Percentiles rank a stretch among this genome's conserved stretches.
These are phyloP conservation scores for Verticillium longisporum DNA, from an alignment of 2,329 filamentous ascomycete species.

Conservation along the genomic window DNA sequence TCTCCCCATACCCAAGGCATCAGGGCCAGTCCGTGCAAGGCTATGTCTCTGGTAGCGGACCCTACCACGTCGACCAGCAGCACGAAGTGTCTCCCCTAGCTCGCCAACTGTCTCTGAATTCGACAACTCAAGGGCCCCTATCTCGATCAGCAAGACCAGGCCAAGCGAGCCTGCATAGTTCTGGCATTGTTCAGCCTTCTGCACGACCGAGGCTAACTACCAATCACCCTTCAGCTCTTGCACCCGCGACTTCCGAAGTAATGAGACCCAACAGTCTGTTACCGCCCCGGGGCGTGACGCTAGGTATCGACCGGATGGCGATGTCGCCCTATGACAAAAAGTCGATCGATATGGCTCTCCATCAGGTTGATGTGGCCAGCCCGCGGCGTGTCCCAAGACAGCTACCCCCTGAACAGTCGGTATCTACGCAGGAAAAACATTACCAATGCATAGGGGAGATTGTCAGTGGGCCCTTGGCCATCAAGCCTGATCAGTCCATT, in stretches of 20 bases:
- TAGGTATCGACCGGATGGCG: not conserved
- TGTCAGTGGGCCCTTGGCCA: conserved; percentile 35
- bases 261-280: not conserved
- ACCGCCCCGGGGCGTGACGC: not conserved
- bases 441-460: conserved; percentile 54
- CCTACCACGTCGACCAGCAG: too few species aligned
- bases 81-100: too few species aligned
- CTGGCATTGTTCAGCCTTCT: too few species aligned
- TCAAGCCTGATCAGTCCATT: conserved; percentile 24
- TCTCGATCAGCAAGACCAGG: too few species aligned
- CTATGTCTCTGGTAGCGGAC: too few species aligned
- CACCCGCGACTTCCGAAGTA: too few species aligned
- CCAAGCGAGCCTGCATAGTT: too few species aligned
- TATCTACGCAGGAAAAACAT: conserved; percentile 24
- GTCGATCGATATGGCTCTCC: conserved; percentile 35
- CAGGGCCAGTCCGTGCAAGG: too few species aligned
- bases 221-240: not conserved
- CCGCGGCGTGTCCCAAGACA: conserved; percentile 32
- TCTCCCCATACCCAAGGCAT: too few species aligned
- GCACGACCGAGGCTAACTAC: too few species aligned
- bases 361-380: conserved; percentile 40
- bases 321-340: conserved; percentile 30
- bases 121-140: too few species aligned
- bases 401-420: not conserved
- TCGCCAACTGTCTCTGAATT: too few species aligned